These are phyloP conservation scores for Lichtheimia ornata DNA, from an alignment of 371 early-diverging fungal species.

Conservation along the genomic window DNA sequence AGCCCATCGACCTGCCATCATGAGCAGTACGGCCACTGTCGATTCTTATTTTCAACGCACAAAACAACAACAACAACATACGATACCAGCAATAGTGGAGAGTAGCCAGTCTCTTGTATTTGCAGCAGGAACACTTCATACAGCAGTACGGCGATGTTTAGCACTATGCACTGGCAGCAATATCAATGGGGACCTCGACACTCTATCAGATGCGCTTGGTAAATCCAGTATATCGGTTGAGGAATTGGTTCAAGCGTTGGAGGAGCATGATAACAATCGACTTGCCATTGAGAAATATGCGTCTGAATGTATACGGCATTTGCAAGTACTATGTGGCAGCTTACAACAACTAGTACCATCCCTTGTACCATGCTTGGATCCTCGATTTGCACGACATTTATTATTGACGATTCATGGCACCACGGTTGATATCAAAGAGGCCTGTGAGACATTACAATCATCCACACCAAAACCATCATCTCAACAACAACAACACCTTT, in stretches of 20 bases:
- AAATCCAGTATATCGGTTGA: slow-evolving; percentile 27
- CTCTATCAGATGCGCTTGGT: slow-evolving; percentile 17
- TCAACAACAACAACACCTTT: background rate
- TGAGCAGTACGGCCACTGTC: slow-evolving; percentile 1
- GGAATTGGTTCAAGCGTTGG: slow-evolving; percentile 2
- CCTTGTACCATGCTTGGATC: slow-evolving; percentile 38
- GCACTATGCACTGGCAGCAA: slow-evolving; percentile 21
- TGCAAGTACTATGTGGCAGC: slow-evolving; percentile 13
- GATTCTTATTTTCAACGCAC: slow-evolving; percentile 13
- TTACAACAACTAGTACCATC: slow-evolving; percentile 34
- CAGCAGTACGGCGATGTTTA: slow-evolving; percentile 29
- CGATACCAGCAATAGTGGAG: slow-evolving; percentile 16
- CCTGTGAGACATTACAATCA: slow-evolving; percentile 44
- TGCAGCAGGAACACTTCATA: slow-evolving; percentile 27
- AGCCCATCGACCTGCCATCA: slow-evolving; percentile 5
- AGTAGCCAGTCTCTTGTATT: slow-evolving; percentile 37
- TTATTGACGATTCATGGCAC: slow-evolving; percentile 51
- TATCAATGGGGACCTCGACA: slow-evolving; percentile 9
- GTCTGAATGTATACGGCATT: slow-evolving; percentile 6
- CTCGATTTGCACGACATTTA: slow-evolving; percentile 46
- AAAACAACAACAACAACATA: background rate
- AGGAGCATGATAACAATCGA: background rate
- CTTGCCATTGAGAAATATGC: slow-evolving; percentile 16
- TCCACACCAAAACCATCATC: slow-evolving; percentile 7
- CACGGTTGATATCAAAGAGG: slow-evolving; percentile 51